phyloP scores from a whole-genome alignment of 176 grass and related monocot genomes.

The Puccinellia tenuiflora region DNA sequence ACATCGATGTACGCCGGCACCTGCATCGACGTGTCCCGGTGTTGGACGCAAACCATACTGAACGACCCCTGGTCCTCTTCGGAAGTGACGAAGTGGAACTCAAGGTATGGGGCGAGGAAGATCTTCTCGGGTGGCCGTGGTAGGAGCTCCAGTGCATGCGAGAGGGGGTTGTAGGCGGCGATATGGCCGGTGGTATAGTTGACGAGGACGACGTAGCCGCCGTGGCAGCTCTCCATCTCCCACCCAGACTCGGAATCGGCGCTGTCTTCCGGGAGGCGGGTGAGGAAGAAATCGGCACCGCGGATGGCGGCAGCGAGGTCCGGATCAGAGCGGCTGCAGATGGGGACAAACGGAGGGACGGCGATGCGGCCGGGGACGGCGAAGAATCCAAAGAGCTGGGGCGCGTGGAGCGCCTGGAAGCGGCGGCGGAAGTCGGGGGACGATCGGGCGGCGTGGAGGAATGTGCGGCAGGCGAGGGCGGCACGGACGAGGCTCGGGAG shows the following conservation, averaged over 20 bases:
- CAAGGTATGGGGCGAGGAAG: background rate
- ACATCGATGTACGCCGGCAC: background rate
- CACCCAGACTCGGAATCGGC: background rate
- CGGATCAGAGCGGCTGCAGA: background rate
- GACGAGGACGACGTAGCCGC: background rate
- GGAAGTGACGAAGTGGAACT: background rate
- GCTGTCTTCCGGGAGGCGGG: background rate
- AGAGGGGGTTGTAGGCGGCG: background rate
- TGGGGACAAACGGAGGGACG: background rate
- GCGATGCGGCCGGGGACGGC: accelerated
- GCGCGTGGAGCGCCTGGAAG: background rate
- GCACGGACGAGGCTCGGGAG: background rate
- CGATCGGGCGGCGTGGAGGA: background rate
- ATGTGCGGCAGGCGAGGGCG: background rate
- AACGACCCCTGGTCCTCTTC: background rate
- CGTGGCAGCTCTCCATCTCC: background rate
- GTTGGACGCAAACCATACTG: background rate
- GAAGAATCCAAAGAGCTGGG: background rate
- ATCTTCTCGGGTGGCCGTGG: background rate
- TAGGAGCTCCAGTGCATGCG: background rate
- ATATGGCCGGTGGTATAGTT: background rate
- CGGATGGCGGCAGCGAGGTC: background rate
- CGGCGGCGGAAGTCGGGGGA: background rate
- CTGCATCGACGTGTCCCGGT: too few relatives aligned
- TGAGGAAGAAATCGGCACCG: background rate